phyloP scores from a whole-genome alignment of 441 rosid species.

The Jatropha multifida region DNA sequence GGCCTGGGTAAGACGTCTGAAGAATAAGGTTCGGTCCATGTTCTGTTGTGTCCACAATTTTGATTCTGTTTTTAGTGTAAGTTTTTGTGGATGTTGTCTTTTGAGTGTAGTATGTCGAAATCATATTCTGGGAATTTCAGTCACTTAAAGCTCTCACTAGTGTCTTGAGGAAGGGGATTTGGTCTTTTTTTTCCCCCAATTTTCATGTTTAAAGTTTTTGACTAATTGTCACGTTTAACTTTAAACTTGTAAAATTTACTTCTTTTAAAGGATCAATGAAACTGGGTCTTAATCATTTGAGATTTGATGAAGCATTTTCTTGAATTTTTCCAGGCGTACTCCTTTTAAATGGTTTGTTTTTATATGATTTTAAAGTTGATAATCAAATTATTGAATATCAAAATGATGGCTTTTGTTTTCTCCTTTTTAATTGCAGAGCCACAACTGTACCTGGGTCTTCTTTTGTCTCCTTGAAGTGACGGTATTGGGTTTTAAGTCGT shows the following conservation, averaged over 20 bases:
- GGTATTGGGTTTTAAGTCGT: constrained; percentile 10
- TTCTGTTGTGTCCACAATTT: background rate
- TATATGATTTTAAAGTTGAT: background rate
- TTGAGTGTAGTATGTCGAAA: background rate
- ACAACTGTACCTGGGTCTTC: background rate
- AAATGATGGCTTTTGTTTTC: background rate
- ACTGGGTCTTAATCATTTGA: background rate
- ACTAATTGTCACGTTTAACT: background rate
- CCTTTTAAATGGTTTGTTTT: constrained; percentile 2
- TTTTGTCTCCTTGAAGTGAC: constrained; percentile 4
- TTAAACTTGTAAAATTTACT: background rate
- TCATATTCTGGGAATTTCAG: background rate
- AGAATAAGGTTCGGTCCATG: background rate
- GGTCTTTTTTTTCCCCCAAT: background rate
- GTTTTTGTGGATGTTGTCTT: background rate
- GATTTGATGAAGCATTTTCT: no score
- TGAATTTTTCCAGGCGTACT: background rate
- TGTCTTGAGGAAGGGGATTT: constrained; percentile 1
- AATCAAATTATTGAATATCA: background rate
- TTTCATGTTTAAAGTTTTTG: no score
- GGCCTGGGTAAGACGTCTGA: background rate
- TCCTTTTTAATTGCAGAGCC: constrained; percentile 27
- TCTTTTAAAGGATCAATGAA: background rate
- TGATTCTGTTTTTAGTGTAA: background rate
- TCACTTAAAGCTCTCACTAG: background rate